A percentile compares a stretch with the other conserved stretches of the same genome.
These are phyloP conservation scores for Cyclocybe cylindracea DNA, from an alignment of 768 basidiomycete species.

Conservation along the genomic window DNA sequence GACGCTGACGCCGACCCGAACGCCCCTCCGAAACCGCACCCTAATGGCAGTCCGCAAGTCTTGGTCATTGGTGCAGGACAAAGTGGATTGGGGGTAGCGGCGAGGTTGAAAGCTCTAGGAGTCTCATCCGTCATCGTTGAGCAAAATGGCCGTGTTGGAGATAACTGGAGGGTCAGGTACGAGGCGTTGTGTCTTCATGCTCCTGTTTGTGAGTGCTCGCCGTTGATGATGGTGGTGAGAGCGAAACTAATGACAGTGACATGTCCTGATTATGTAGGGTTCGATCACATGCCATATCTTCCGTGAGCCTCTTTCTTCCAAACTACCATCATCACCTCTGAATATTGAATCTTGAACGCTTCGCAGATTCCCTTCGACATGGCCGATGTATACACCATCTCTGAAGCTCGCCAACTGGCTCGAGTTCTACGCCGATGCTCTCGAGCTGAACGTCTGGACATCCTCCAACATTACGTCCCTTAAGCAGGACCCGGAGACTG, in stretches of 20 bases:
- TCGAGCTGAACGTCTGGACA: conserved; percentile 54
- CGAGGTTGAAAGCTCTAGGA: conserved; percentile 57
- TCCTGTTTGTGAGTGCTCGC: conserved; percentile 41
- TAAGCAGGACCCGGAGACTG: conserved; percentile 27
- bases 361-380: conserved; percentile 54
- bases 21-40: too few relatives aligned
- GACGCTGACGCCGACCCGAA: too few relatives aligned
- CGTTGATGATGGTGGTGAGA: conserved; percentile 2
- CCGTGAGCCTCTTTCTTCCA: conserved; percentile 34
- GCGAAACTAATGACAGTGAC: conserved; percentile 14
- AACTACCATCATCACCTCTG: too few relatives aligned
- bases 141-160: conserved; percentile 52
- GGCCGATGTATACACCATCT: conserved; percentile 59
- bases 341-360: too few relatives aligned
- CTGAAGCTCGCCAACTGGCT: conserved; percentile 57
- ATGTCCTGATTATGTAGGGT: conserved; percentile 20
- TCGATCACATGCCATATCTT: conserved; percentile 48
- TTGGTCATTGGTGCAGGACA: conserved; percentile 63
- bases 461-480: conserved; percentile 29
- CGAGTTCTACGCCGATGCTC: conserved; percentile 24
- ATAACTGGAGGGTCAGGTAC: conserved; percentile 66
- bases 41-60: conserved; percentile 47
- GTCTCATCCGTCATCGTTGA: conserved; percentile 60
- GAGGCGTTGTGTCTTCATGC: conserved; percentile 57
- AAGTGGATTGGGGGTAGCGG: conserved; percentile 60